A percentile compares a stretch with the other conserved stretches of the same genome.
Evolutionary conservation across 768 basidiomycete species (phyloP).

Genomic region (Hortiboletus campestris): DNA sequence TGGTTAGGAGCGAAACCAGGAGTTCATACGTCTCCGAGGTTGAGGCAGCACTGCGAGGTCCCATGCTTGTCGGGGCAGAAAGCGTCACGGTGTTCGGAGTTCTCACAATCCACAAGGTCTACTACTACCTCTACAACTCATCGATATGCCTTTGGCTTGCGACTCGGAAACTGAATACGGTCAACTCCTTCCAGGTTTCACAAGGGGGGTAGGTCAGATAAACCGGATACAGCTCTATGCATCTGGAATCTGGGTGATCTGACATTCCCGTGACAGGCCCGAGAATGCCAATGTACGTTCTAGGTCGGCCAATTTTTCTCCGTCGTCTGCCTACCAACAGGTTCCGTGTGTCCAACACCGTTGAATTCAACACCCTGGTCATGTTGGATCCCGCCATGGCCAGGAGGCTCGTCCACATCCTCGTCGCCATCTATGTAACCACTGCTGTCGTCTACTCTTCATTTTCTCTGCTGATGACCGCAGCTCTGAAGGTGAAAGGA

Average conservation of each 20-base stretch:
- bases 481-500: conserved; percentile 5
- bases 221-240: too few species aligned
- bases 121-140: not conserved
- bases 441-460: conserved; percentile 34
- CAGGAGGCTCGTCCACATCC: conserved; percentile 13
- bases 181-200: not conserved
- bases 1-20: conserved; percentile 24
- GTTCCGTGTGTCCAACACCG: not conserved
- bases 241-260: not conserved
- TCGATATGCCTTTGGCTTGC: not conserved
- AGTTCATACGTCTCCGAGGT: conserved; percentile 14
- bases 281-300: conserved; percentile 18
- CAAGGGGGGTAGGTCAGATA: not conserved
- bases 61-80: not conserved
- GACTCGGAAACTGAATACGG: too few species aligned
- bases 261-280: not conserved
- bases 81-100: not conserved
- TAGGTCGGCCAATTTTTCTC: not conserved
- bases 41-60: not conserved
- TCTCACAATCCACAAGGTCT: not conserved
- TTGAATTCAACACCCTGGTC: not conserved
- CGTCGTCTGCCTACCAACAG: not conserved
- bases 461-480: conserved; percentile 18
- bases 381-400: conserved; percentile 10
- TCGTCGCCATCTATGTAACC: conserved; percentile 23